phyloP scores from a whole-genome alignment of 2,329 filamentous ascomycete species.

The Ploettnerulaceae sp. region DNA sequence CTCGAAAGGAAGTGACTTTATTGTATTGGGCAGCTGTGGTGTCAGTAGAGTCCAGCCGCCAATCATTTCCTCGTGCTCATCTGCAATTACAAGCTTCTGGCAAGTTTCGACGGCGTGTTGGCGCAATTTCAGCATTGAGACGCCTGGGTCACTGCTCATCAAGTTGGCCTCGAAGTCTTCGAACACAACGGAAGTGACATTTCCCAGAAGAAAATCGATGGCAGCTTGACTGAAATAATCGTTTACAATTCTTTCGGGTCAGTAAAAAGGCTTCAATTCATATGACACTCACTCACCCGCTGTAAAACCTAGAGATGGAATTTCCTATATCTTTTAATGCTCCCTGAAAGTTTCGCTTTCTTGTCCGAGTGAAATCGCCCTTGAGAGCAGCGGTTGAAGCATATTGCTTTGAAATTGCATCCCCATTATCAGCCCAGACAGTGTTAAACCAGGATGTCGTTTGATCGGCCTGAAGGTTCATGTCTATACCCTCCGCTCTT shows the following conservation, averaged over 20 bases:
- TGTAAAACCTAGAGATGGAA: slow-evolving; percentile 72
- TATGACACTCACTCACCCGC: slow-evolving; percentile 46
- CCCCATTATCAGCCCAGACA: slow-evolving; percentile 95
- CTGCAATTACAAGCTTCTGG: slow-evolving; percentile 77
- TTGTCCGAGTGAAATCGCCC: slow-evolving; percentile 89
- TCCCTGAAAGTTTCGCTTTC: slow-evolving; percentile 84
- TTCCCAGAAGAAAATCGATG: slow-evolving; percentile 90
- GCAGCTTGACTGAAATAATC: slow-evolving; percentile 95
- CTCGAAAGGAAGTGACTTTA: slow-evolving; percentile 70
- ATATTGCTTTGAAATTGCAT: slow-evolving; percentile 93
- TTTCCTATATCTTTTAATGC: slow-evolving; percentile 87
- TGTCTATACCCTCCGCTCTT: slow-evolving; percentile 67
- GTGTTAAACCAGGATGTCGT: slow-evolving; percentile 91
- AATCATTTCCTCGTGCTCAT: slow-evolving; percentile 78
- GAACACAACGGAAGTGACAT: slow-evolving; percentile 78
- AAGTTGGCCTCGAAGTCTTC: slow-evolving; percentile 92
- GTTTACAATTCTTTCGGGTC: slow-evolving; percentile 73
- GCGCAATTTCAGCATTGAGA: slow-evolving; percentile 78
- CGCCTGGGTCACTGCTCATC: slow-evolving; percentile 86
- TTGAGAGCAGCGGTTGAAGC: slow-evolving; percentile 94
- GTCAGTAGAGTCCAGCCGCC: slow-evolving; percentile 86
- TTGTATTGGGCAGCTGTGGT: slow-evolving; percentile 64
- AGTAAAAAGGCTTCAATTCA: background rate
- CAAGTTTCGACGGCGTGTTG: slow-evolving; percentile 88
- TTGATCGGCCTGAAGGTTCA: slow-evolving; percentile 70